Evolutionary conservation across 352 stramenopile genomes (phyloP).

Genomic region (Bremia lactucae): DNA sequence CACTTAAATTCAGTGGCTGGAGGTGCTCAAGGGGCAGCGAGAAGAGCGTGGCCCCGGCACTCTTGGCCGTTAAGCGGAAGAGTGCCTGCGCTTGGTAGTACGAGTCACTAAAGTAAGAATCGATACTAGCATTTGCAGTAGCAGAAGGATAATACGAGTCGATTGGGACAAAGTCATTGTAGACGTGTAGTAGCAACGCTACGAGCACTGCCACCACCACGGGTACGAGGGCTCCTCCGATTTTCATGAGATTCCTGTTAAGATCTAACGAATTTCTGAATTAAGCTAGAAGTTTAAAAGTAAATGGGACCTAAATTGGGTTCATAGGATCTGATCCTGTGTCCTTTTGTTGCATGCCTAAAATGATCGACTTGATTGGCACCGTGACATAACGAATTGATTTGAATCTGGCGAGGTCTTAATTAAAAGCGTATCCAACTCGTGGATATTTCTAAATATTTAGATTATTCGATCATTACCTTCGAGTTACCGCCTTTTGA

Average conservation of each 20-base stretch:
- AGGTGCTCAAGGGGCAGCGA: constrained; percentile 34
- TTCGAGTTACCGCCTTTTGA: constrained; percentile 9
- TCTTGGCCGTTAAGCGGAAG: constrained; percentile 33
- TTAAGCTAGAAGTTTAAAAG: neutral
- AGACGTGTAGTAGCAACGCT: constrained; percentile 23
- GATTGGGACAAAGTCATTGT: constrained; percentile 39
- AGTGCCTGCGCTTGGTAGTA: constrained; percentile 58
- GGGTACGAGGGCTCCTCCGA: too few relatives aligned
- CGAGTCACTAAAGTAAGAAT: constrained; percentile 40
- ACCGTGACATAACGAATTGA: too few relatives aligned
- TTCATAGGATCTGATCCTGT: too few relatives aligned
- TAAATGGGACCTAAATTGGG: too few relatives aligned
- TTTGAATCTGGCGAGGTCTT: too few relatives aligned
- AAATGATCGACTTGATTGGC: too few relatives aligned
- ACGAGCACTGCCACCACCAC: too few relatives aligned
- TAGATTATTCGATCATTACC: too few relatives aligned
- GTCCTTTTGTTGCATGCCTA: too few relatives aligned
- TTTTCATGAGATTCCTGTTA: too few relatives aligned
- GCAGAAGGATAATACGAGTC: constrained; percentile 23
- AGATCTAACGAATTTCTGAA: neutral
- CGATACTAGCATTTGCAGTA: constrained; percentile 19
- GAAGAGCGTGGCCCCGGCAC: constrained; percentile 31
- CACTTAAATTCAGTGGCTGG: constrained; percentile 36
- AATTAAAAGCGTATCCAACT: too few relatives aligned
- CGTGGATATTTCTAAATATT: too few relatives aligned